phyloP scores from a whole-genome alignment of 2,329 filamentous ascomycete species.

The Pseudogymnoascus sp. region DNA sequence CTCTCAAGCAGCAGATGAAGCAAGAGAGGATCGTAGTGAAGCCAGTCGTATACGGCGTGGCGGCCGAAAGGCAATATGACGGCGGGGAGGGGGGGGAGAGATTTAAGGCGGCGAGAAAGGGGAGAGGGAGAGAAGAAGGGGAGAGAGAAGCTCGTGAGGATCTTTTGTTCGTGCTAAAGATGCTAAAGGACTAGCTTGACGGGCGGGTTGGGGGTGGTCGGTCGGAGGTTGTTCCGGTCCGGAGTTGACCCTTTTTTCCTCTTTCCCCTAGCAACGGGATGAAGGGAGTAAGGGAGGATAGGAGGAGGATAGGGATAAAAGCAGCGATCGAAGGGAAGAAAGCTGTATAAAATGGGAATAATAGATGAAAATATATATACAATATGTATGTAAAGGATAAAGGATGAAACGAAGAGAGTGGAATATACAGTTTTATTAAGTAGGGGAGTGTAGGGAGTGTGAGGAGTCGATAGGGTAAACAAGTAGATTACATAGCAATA shows the following conservation, averaged over 20 bases:
- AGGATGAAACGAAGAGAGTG: neutral
- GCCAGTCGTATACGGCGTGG: neutral
- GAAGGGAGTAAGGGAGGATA: neutral
- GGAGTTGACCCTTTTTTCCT: neutral
- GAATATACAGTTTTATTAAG: neutral
- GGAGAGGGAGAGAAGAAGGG: constrained; percentile 1
- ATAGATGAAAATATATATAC: neutral
- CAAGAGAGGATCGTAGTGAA: neutral
- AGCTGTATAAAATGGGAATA: neutral
- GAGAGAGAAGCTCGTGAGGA: neutral
- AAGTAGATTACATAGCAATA: no score
- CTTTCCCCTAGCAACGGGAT: neutral
- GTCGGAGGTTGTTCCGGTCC: neutral
- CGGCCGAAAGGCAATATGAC: neutral
- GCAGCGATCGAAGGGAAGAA: neutral
- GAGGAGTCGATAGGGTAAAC: no score
- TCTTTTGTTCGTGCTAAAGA: neutral
- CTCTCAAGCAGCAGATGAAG: neutral
- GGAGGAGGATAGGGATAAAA: neutral
- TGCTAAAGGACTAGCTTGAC: neutral
- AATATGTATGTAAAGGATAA: neutral
- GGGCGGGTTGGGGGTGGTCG: neutral
- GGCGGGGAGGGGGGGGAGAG: neutral
- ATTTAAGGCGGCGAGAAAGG: neutral
- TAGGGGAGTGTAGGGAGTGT: no score